Evolutionary conservation across 208 protist genomes (phyloP).

Genomic region (Acanthamoeba healyi): DNA sequence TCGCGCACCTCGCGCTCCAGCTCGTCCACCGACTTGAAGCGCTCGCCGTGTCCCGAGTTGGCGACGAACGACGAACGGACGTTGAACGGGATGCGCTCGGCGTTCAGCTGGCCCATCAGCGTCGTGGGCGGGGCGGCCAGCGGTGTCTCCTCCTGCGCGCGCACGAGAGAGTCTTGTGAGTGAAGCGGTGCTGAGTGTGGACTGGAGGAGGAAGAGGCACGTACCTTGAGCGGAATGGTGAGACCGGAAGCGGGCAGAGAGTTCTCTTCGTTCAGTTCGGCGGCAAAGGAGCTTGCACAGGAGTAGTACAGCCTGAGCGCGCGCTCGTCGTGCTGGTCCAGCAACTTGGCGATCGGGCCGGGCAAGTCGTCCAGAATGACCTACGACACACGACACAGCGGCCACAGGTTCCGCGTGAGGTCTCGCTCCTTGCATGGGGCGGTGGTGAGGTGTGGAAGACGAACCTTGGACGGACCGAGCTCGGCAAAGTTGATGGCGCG

Average conservation of each 20-base stretch:
- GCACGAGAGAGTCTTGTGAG: too few relatives aligned
- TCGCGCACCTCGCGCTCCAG: conserved; percentile 13
- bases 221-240: not conserved
- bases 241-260: not conserved
- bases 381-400: not conserved
- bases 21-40: conserved; percentile 23
- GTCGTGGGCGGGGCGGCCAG: too few relatives aligned
- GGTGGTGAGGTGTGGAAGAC: not conserved
- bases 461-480: conserved; percentile 22
- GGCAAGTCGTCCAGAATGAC: conserved; percentile 44
- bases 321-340: not conserved
- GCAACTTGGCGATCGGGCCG: not conserved
- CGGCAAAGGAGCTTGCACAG: not conserved
- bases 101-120: not conserved
- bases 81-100: not conserved
- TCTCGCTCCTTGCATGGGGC: too few relatives aligned
- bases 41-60: conserved; percentile 40
- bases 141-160: not conserved
- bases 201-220: too few relatives aligned
- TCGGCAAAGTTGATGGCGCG: not conserved
- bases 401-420: too few relatives aligned
- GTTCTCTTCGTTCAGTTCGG: not conserved
- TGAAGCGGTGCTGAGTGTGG: not conserved
- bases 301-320: not conserved
- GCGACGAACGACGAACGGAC: conserved; percentile 34